A percentile compares a stretch with the other conserved stretches of the same genome.
Evolutionary conservation across 768 basidiomycete genomes (phyloP).

Genomic region (Kwoniella sp.): DNA sequence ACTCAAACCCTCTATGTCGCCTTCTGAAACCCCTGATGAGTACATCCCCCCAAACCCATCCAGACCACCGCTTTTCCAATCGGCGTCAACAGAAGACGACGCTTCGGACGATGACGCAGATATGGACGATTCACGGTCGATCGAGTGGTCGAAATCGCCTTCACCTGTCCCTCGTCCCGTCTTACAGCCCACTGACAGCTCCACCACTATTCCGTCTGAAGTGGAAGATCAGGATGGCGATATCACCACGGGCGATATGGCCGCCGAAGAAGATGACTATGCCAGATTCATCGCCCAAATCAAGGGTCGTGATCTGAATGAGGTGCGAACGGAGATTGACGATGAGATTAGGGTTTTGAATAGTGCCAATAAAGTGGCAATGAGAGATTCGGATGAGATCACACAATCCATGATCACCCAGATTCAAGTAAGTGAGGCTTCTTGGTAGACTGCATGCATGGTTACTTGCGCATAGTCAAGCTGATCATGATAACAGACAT

Average conservation of each 20-base stretch:
- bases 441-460: no score
- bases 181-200: slow-evolving; percentile 54
- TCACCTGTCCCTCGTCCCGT: slow-evolving; percentile 54
- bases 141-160: slow-evolving; percentile 59
- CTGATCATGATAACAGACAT: slow-evolving; percentile 67
- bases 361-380: slow-evolving; percentile 79
- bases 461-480: neutral
- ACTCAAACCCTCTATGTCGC: neutral
- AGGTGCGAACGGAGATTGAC: slow-evolving; percentile 84
- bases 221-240: slow-evolving; percentile 72
- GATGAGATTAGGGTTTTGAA: slow-evolving; percentile 82
- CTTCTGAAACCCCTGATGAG: neutral
- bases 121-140: slow-evolving; percentile 46
- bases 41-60: neutral
- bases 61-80: slow-evolving; percentile 3
- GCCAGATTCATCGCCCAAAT: slow-evolving; percentile 90
- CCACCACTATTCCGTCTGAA: slow-evolving; percentile 65
- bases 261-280: slow-evolving; percentile 67
- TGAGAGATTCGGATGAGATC: slow-evolving; percentile 92
- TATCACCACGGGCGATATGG: slow-evolving; percentile 65
- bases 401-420: slow-evolving; percentile 93
- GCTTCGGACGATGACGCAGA: slow-evolving; percentile 22
- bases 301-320: slow-evolving; percentile 78
- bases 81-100: slow-evolving; percentile 25
- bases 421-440: slow-evolving; percentile 61